phyloP scores from a whole-genome alignment of 768 basidiomycete genomes.

The Tulasnella sp. region DNA sequence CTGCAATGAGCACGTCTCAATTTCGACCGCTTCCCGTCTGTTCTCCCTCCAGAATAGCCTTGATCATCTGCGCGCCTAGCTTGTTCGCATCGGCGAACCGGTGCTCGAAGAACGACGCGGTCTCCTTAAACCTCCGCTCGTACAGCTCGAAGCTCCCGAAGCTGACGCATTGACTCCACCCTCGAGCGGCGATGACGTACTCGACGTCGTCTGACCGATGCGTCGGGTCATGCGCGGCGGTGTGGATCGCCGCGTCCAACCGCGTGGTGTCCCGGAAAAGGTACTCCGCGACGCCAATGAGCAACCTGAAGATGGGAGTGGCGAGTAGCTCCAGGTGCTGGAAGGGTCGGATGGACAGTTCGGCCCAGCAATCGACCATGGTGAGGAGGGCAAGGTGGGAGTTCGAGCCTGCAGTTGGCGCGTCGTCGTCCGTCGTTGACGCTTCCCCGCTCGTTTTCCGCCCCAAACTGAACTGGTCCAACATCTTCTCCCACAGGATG shows the following conservation, averaged over 20 bases:
- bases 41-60: constrained; percentile 50
- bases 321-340: constrained; percentile 89
- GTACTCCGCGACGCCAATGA: constrained; percentile 96
- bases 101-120: constrained; percentile 75
- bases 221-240: constrained; percentile 68
- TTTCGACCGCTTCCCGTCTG: background rate
- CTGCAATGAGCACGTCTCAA: background rate
- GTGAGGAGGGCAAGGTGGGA: constrained; percentile 91
- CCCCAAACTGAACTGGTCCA: constrained; percentile 80
- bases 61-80: constrained; percentile 85
- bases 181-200: constrained; percentile 87
- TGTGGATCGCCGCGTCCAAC: constrained; percentile 65
- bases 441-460: background rate
- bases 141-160: constrained; percentile 93
- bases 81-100: constrained; percentile 82
- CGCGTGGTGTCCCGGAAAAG: constrained; percentile 69
- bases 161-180: constrained; percentile 93
- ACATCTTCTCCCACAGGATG: constrained; percentile 73
- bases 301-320: constrained; percentile 92
- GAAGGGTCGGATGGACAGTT: constrained; percentile 80
- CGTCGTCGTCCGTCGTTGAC: constrained; percentile 4
- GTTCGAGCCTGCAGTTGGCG: constrained; percentile 50
- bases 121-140: constrained; percentile 70
- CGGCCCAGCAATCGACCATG: constrained; percentile 98
- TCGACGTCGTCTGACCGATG: constrained; percentile 89